phyloP scores from a whole-genome alignment of 257 asterid species.

The Fraxinus quadrangulata region DNA sequence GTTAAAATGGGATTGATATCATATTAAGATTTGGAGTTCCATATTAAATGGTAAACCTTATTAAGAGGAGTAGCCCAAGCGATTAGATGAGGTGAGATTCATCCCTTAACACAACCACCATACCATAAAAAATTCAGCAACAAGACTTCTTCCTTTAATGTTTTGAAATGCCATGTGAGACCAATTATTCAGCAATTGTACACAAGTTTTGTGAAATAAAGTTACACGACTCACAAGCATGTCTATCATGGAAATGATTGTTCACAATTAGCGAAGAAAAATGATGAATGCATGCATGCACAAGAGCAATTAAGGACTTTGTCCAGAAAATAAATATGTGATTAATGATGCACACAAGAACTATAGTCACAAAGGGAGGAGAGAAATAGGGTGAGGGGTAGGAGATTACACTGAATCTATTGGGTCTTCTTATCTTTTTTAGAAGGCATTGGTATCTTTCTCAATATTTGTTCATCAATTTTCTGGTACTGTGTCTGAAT shows the following conservation, averaged over 20 bases:
- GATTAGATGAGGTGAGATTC: too few relatives aligned
- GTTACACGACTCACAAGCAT: neutral
- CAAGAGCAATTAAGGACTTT: neutral
- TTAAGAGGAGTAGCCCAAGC: too few relatives aligned
- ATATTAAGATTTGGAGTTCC: too few relatives aligned
- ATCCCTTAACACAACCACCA: too few relatives aligned
- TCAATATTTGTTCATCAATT: slow-evolving; percentile 49
- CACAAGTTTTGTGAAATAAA: neutral
- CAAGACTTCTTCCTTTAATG: neutral
- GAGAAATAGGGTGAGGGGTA: neutral
- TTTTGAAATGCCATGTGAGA: neutral
- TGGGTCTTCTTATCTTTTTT: slow-evolving; percentile 75
- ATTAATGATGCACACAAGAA: neutral
- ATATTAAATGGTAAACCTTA: too few relatives aligned
- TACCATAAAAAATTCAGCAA: neutral
- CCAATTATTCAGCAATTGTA: neutral
- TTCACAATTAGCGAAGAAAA: neutral
- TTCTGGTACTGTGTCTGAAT: slow-evolving; percentile 55
- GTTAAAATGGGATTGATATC: too few relatives aligned
- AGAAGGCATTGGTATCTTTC: slow-evolving; percentile 52
- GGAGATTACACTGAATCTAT: slow-evolving; percentile 45
- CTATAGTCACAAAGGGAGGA: neutral
- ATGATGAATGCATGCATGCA: neutral
- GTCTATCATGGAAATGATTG: neutral
- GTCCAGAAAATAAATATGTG: neutral